Conservation (phyloP, 2,329 filamentous ascomycete species). For the Elsinoe necatrix region DNA sequence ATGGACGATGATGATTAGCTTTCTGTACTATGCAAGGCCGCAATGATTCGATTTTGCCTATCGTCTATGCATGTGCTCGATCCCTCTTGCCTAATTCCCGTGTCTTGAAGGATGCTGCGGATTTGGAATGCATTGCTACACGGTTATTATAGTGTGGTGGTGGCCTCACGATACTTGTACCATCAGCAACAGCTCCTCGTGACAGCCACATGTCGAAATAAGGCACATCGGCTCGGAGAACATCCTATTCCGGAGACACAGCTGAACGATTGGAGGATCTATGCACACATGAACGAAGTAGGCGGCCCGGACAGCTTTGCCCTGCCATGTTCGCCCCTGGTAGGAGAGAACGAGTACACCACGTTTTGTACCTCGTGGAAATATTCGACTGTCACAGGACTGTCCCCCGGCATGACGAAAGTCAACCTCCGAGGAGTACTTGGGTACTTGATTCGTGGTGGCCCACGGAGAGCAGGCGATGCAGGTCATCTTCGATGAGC, state of each 20-base stretch:
- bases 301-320: neutral
- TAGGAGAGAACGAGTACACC: neutral
- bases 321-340: neutral
- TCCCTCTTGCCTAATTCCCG: neutral
- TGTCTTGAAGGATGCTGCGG: neutral
- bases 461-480: neutral
- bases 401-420: neutral
- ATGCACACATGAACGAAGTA: neutral
- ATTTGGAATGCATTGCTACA: neutral
- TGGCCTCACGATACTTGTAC: neutral
- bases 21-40: neutral
- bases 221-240: neutral
- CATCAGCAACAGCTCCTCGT: neutral
- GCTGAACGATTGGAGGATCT: neutral
- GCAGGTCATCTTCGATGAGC: neutral
- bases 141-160: neutral
- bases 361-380: neutral
- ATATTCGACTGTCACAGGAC: neutral
- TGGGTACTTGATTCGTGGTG: neutral
- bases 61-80: neutral
- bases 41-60: neutral
- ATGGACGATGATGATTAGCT: neutral
- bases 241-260: neutral
- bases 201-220: neutral
- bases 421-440: neutral